A percentile compares a stretch with the other conserved stretches of the same genome.
These are phyloP conservation scores for Arxiozyma telluris DNA, from an alignment of 1,139 yeast species.

Conservation along the genomic window DNA sequence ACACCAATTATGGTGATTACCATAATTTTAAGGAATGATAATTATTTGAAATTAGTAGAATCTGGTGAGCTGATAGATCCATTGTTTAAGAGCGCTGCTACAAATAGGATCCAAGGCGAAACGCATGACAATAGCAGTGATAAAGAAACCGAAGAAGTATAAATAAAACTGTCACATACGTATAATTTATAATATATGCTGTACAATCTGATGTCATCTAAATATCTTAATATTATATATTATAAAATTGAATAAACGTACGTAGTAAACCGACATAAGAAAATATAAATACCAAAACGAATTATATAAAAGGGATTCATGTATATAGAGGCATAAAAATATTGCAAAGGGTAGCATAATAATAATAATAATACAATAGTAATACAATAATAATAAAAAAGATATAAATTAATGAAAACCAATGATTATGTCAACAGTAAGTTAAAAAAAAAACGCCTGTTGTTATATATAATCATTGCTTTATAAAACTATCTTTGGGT, in stretches of 20 bases:
- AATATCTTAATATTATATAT: no score
- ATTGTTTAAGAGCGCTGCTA: not conserved
- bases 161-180: not conserved
- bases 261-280: not conserved
- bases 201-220: no score
- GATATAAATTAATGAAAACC: not conserved
- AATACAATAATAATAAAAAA: not conserved
- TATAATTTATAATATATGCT: no score
- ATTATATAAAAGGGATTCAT: no score
- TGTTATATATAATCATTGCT: not conserved
- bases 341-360: not conserved
- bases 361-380: no score
- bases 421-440: not conserved
- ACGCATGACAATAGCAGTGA: not conserved
- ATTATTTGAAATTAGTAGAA: conserved; percentile 5
- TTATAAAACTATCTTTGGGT: conserved; percentile 6
- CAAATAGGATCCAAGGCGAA: not conserved
- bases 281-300: not conserved
- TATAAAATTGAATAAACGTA: no score
- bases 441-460: not conserved
- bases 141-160: not conserved
- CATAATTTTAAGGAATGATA: conserved; percentile 15
- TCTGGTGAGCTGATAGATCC: not conserved
- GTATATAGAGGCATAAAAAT: not conserved
- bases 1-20: conserved; percentile 16